phyloP scores from a whole-genome alignment of 2,329 filamentous ascomycete genomes.

The Ascochyta lentis region DNA sequence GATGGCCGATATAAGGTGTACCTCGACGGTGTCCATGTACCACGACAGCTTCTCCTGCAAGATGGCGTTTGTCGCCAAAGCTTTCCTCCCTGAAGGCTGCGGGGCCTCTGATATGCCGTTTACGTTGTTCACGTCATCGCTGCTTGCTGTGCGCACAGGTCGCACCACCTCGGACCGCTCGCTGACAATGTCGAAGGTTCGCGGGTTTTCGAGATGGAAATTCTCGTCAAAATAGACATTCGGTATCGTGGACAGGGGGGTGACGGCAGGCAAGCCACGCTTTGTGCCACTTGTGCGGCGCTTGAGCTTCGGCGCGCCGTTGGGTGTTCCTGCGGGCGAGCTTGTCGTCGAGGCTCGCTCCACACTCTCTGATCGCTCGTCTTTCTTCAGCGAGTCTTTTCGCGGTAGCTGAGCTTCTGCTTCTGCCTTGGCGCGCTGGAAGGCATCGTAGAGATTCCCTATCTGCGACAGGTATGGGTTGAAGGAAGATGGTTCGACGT shows the following conservation, averaged over 20 bases:
- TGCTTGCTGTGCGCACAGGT: slow-evolving; percentile 56
- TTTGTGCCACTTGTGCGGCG: slow-evolving; percentile 61
- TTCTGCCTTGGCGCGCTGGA: slow-evolving; percentile 81
- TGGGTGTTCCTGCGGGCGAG: slow-evolving; percentile 51
- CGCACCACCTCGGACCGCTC: slow-evolving; percentile 96
- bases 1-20: slow-evolving; percentile 95
- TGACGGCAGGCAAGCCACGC: slow-evolving; percentile 72
- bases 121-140: slow-evolving; percentile 60
- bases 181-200: slow-evolving; percentile 95
- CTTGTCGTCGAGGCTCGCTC: slow-evolving; percentile 49
- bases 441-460: slow-evolving; percentile 84
- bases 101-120: slow-evolving; percentile 68
- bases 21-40: slow-evolving; percentile 99
- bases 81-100: slow-evolving; percentile 69
- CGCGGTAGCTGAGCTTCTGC: slow-evolving; percentile 65
- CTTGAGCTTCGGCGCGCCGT: slow-evolving; percentile 58
- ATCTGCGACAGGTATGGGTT: slow-evolving; percentile 84
- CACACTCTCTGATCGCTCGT: slow-evolving; percentile 58
- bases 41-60: slow-evolving; percentile 97
- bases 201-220: slow-evolving; percentile 93
- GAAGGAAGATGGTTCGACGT: slow-evolving; percentile 81
- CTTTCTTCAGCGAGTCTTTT: slow-evolving; percentile 55
- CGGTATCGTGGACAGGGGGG: slow-evolving; percentile 90
- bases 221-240: slow-evolving; percentile 92
- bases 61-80: slow-evolving; percentile 93